Evolutionary conservation across 1,284 basidiomycete species (phyloP).

Genomic region (Kalmanozyma brasiliensis): DNA sequence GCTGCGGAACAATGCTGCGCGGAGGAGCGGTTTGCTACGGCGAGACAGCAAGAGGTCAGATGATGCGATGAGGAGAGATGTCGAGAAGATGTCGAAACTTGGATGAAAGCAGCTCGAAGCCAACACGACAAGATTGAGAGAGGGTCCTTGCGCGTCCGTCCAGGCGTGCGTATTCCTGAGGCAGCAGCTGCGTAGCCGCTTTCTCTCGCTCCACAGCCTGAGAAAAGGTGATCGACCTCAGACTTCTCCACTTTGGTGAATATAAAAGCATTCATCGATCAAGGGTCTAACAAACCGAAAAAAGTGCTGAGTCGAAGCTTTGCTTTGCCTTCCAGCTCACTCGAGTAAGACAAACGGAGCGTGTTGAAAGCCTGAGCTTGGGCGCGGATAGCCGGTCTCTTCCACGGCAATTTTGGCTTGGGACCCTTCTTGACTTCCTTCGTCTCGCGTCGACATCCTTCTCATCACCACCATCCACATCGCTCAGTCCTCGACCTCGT

Average conservation of each 20-base stretch:
- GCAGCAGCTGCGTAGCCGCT: neutral
- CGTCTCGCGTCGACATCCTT: too few relatives aligned
- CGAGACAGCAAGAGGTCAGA: neutral
- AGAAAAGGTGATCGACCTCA: conserved; percentile 38
- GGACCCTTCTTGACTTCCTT: too few relatives aligned
- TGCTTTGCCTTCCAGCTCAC: neutral
- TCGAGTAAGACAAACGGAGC: too few relatives aligned
- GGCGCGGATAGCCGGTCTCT: neutral
- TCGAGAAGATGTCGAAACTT: conserved; percentile 8
- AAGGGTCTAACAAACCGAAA: neutral
- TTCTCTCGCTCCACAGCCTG: conserved; percentile 9
- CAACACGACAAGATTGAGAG: conserved; percentile 14
- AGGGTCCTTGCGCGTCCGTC: conserved; percentile 50
- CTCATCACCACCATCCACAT: too few relatives aligned
- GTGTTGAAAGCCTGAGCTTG: conserved; percentile 1
- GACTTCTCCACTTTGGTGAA: conserved; percentile 9
- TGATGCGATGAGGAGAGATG: conserved; percentile 10
- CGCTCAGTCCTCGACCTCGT: too few relatives aligned
- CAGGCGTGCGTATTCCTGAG: conserved; percentile 34
- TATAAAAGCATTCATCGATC: too few relatives aligned
- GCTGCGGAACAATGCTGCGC: neutral
- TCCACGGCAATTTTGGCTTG: too few relatives aligned
- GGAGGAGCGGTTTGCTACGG: neutral
- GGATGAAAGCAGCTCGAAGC: neutral
- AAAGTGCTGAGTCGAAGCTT: neutral